Evolutionary conservation across 2,329 filamentous ascomycete genomes (phyloP).

Genomic region (Niveomyces coronatus): DNA sequence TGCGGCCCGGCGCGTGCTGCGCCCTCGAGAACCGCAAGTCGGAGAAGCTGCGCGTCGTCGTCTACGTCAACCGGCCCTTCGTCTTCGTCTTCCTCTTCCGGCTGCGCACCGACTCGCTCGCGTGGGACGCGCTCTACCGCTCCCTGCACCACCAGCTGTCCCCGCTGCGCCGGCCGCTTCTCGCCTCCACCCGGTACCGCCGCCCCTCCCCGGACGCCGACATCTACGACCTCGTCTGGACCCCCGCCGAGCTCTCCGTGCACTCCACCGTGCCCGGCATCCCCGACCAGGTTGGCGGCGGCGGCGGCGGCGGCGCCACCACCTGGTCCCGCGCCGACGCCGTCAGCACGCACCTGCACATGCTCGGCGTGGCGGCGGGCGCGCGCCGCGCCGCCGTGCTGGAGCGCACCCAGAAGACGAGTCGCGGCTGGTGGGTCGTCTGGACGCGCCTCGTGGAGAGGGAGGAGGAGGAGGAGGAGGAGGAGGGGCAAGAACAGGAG

Average conservation of each 20-base stretch:
- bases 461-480: no score
- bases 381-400: conserved; percentile 30
- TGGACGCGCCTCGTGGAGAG: conserved; percentile 46
- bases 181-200: conserved; percentile 46
- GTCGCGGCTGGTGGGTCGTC: conserved; percentile 59
- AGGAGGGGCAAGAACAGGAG: not conserved
- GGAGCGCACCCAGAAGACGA: conserved; percentile 56
- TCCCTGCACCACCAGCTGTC: conserved; percentile 51
- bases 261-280: conserved; percentile 59
- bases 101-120: conserved; percentile 45
- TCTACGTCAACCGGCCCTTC: conserved; percentile 67
- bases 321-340: conserved; percentile 57
- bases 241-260: conserved; percentile 43
- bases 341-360: conserved; percentile 53
- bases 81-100: conserved; percentile 66
- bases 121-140: conserved; percentile 45
- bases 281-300: conserved; percentile 34
- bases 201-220: conserved; percentile 37
- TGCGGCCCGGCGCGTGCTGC: conserved; percentile 21
- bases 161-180: conserved; percentile 46
- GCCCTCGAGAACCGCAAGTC: conserved; percentile 43
- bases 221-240: conserved; percentile 56
- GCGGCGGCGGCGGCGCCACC: no score
- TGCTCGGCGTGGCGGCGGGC: conserved; percentile 45
- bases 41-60: conserved; percentile 53